phyloP scores from a whole-genome alignment of 805 yeast species.

The Candida pseudofarinosa region DNA sequence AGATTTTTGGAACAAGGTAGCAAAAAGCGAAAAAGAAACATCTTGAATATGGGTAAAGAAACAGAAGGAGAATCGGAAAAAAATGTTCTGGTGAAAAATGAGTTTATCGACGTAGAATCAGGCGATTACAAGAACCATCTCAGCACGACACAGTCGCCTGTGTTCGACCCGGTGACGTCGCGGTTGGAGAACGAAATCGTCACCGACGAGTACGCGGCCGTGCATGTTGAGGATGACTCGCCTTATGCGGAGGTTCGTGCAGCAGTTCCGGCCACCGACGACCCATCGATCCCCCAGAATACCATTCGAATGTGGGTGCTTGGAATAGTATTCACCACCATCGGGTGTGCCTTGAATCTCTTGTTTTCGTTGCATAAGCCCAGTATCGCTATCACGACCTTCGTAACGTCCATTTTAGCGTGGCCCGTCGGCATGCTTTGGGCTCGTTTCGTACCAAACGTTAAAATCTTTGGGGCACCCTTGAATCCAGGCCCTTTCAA shows the following conservation, averaged over 20 bases:
- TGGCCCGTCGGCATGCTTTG: constrained; percentile 56
- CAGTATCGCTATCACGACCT: constrained; percentile 44
- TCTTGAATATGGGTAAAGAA: no score
- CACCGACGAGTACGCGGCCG: constrained; percentile 38
- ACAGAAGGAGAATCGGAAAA: background rate
- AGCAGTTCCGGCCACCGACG: constrained; percentile 51
- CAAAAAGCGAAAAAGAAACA: no score
- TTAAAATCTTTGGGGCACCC: constrained; percentile 23
- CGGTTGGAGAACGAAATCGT: constrained; percentile 17
- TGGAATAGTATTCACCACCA: constrained; percentile 46
- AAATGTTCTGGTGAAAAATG: background rate
- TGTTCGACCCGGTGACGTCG: constrained; percentile 31
- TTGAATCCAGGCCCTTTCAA: constrained; percentile 61
- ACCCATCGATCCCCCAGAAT: constrained; percentile 45
- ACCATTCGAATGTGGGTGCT: constrained; percentile 55
- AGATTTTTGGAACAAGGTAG: no score
- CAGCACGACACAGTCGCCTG: constrained; percentile 20
- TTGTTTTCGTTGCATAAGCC: constrained; percentile 60
- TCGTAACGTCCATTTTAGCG: constrained; percentile 56
- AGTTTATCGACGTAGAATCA: background rate
- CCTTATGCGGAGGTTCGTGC: constrained; percentile 70
- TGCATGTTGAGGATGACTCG: constrained; percentile 36
- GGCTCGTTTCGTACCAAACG: constrained; percentile 36
- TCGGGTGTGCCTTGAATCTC: constrained; percentile 58
- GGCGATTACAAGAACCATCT: background rate